A percentile compares a stretch with the other conserved stretches of the same genome.
These are phyloP conservation scores for Fraxinus floribunda DNA, from an alignment of 305 asterid genomes.

Conservation along the genomic window DNA sequence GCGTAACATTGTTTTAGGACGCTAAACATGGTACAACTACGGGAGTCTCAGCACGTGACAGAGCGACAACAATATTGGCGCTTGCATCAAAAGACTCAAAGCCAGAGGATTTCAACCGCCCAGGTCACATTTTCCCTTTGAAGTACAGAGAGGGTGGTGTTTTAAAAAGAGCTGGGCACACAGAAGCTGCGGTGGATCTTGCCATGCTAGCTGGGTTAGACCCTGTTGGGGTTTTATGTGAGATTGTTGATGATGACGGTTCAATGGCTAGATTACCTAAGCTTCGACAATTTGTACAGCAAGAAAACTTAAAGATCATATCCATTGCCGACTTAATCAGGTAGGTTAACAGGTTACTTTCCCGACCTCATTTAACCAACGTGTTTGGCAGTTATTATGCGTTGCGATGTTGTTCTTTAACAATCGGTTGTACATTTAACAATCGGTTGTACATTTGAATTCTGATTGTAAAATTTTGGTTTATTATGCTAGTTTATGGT, in stretches of 20 bases:
- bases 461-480: neutral
- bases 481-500: neutral
- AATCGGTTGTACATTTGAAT: neutral
- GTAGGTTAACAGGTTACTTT: conserved; percentile 32
- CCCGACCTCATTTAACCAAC: neutral
- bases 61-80: conserved; percentile 78
- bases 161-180: conserved; percentile 96
- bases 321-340: conserved; percentile 94
- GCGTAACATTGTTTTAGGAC: conserved; percentile 49
- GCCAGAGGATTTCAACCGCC: conserved; percentile 94
- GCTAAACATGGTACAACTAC: conserved; percentile 91
- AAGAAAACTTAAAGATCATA: conserved; percentile 68
- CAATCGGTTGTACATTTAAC: neutral
- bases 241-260: conserved; percentile 96
- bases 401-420: neutral
- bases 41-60: conserved; percentile 93
- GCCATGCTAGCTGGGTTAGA: conserved; percentile 77
- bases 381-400: neutral
- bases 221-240: conserved; percentile 87
- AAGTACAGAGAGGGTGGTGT: conserved; percentile 95
- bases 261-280: conserved; percentile 95
- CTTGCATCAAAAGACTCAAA: conserved; percentile 85
- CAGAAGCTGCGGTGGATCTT: conserved; percentile 97
- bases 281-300: conserved; percentile 62
- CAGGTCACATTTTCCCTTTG: conserved; percentile 95